A percentile compares a stretch with the other conserved stretches of the same genome.
Conservation (phyloP, 2,329 filamentous ascomycete genomes). For the Dothiorella sarmentorum region DNA sequence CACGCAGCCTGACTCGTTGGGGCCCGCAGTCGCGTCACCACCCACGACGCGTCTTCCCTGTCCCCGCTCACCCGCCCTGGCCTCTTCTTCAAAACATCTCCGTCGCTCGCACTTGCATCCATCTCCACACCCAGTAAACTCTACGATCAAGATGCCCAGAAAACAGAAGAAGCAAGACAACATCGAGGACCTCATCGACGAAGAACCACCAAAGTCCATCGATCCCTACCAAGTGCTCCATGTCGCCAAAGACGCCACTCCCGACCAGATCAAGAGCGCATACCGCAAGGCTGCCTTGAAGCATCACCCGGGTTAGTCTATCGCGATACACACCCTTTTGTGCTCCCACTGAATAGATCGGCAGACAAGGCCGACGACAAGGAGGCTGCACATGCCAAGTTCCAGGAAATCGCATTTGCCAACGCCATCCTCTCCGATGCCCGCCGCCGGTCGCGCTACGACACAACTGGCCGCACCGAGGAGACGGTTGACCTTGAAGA, state of each 20-base stretch:
- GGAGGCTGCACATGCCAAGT: constrained; percentile 70
- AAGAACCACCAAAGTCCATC: constrained; percentile 64
- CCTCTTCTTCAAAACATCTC: not conserved
- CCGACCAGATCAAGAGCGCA: constrained; percentile 79
- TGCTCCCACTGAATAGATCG: too few species aligned
- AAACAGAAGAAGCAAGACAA: constrained; percentile 20
- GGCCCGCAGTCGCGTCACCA: constrained; percentile 24
- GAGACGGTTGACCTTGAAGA: constrained; percentile 69
- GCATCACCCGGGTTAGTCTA: constrained; percentile 63
- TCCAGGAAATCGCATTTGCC: constrained; percentile 89
- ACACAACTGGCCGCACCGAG: constrained; percentile 81
- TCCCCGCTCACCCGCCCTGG: constrained; percentile 2
- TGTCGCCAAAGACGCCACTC: constrained; percentile 66
- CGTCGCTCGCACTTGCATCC: not conserved
- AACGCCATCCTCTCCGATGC: constrained; percentile 89
- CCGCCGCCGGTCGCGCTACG: constrained; percentile 68
- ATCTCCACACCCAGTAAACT: constrained; percentile 9
- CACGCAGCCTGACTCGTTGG: constrained; percentile 22
- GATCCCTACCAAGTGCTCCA: constrained; percentile 77
- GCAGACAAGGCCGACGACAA: constrained; percentile 60
- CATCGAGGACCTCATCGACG: constrained; percentile 51
- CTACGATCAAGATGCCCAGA: constrained; percentile 16
- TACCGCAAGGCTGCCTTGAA: constrained; percentile 89
- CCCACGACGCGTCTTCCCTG: constrained; percentile 28
- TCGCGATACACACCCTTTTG: too few species aligned